These are phyloP conservation scores for Sphagnum tenellum DNA, from an alignment of 225 moss, liverwort and hornwort genomes.

Conservation along the genomic window DNA sequence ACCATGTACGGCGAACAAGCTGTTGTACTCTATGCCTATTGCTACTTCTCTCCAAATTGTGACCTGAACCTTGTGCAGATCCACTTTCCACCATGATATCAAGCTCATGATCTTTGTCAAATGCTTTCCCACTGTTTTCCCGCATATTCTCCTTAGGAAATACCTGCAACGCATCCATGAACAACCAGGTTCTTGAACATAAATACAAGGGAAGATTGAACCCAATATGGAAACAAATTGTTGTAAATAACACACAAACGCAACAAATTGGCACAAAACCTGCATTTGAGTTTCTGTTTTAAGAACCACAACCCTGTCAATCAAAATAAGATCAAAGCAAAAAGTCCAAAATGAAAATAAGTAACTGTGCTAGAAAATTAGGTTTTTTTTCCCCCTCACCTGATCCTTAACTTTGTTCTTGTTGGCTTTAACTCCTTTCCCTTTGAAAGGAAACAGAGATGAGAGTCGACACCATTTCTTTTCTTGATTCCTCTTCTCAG, in stretches of 20 bases:
- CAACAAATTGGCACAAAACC: too few relatives aligned
- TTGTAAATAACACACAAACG: too few relatives aligned
- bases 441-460: slow-evolving; percentile 9
- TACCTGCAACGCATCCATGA: neutral
- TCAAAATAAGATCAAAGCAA: too few relatives aligned
- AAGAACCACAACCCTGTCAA: too few relatives aligned
- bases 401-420: slow-evolving; percentile 38
- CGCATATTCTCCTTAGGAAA: slow-evolving; percentile 33
- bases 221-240: too few relatives aligned
- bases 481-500: too few relatives aligned
- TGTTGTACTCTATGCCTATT: slow-evolving; percentile 17
- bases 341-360: too few relatives aligned
- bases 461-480: too few relatives aligned
- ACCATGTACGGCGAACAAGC: slow-evolving; percentile 30
- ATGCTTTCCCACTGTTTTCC: slow-evolving; percentile 25
- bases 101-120: slow-evolving; percentile 33
- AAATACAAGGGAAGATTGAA: too few relatives aligned
- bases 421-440: slow-evolving; percentile 14
- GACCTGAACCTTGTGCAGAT: slow-evolving; percentile 10
- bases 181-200: too few relatives aligned
- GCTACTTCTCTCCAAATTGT: slow-evolving; percentile 1
- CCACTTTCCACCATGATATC: slow-evolving; percentile 14
- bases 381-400: slow-evolving; percentile 4
- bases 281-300: too few relatives aligned
- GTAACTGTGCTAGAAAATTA: too few relatives aligned